Evolutionary conservation across 352 stramenopile genomes (phyloP).

Genomic region (Pythium aristosporum): DNA sequence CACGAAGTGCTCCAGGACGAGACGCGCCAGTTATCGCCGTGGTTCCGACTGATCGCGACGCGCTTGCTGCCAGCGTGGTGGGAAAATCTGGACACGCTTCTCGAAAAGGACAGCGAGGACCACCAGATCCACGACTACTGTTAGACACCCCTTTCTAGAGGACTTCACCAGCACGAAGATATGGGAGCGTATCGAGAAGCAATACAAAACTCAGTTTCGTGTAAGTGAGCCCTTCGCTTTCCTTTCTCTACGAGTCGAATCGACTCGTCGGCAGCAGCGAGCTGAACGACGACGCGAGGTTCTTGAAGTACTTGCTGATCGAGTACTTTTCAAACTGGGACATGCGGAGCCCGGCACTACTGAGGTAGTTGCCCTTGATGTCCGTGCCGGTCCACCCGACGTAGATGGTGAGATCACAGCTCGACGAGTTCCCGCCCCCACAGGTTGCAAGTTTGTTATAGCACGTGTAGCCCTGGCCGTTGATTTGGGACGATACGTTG

Average conservation of each 20-base stretch:
- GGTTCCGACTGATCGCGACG: conserved; percentile 79
- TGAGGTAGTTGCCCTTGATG: conserved; percentile 74
- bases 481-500: conserved; percentile 50
- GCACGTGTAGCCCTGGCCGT: conserved; percentile 62
- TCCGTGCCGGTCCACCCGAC: conserved; percentile 82
- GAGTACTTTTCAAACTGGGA: conserved; percentile 86
- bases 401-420: conserved; percentile 74
- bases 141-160: not conserved
- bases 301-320: conserved; percentile 75
- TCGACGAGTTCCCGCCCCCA: conserved; percentile 36
- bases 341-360: conserved; percentile 72
- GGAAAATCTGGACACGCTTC: conserved; percentile 60
- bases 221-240: not conserved
- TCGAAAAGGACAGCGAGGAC: conserved; percentile 49
- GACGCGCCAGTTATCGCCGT: conserved; percentile 70
- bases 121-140: conserved; percentile 67
- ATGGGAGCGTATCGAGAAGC: not conserved
- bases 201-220: not conserved
- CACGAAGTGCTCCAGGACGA: conserved; percentile 52
- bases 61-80: conserved; percentile 72
- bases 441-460: conserved; percentile 44
- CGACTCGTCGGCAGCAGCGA: conserved; percentile 46
- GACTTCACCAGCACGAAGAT: too few species aligned
- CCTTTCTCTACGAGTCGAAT: conserved; percentile 32
- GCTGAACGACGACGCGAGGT: conserved; percentile 53